Evolutionary conservation across 2,329 filamentous ascomycete genomes (phyloP).

Genomic region (Cladosporium sp.): DNA sequence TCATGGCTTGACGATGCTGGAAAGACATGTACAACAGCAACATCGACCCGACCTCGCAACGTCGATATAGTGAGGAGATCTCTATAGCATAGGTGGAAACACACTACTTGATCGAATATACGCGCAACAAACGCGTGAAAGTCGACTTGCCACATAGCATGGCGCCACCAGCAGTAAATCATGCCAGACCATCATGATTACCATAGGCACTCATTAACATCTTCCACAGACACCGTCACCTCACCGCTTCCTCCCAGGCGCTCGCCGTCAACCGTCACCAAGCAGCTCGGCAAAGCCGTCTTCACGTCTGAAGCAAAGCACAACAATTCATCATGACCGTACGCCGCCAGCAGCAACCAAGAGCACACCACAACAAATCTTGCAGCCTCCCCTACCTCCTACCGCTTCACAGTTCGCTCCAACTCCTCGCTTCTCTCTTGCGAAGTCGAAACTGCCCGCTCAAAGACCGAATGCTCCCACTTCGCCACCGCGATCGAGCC

Average conservation of each 20-base stretch:
- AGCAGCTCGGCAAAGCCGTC: constrained; percentile 16
- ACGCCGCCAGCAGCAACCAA: constrained; percentile 1
- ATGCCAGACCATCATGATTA: neutral
- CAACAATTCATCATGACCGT: constrained; percentile 7
- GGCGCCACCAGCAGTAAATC: neutral
- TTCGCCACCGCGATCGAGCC: constrained; percentile 14
- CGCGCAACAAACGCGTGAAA: neutral
- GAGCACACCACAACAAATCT: neutral
- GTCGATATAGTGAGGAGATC: too few relatives aligned
- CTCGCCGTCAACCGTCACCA: constrained; percentile 15
- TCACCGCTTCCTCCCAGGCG: constrained; percentile 23
- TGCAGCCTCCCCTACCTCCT: neutral
- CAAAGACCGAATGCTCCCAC: neutral
- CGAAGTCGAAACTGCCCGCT: constrained; percentile 6
- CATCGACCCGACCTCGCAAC: too few relatives aligned
- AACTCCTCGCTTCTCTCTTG: constrained; percentile 23
- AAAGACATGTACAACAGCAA: too few relatives aligned
- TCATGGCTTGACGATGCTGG: too few relatives aligned
- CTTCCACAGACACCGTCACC: constrained; percentile 23
- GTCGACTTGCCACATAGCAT: neutral
- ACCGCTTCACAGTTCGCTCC: constrained; percentile 23
- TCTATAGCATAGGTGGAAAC: too few relatives aligned
- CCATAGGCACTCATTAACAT: neutral
- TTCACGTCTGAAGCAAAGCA: constrained; percentile 5
- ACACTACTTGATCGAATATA: too few relatives aligned